A percentile compares a stretch with the other conserved stretches of the same genome.
phyloP scores from a whole-genome alignment of 139 green algal genomes.

The Choricystis sp. region DNA sequence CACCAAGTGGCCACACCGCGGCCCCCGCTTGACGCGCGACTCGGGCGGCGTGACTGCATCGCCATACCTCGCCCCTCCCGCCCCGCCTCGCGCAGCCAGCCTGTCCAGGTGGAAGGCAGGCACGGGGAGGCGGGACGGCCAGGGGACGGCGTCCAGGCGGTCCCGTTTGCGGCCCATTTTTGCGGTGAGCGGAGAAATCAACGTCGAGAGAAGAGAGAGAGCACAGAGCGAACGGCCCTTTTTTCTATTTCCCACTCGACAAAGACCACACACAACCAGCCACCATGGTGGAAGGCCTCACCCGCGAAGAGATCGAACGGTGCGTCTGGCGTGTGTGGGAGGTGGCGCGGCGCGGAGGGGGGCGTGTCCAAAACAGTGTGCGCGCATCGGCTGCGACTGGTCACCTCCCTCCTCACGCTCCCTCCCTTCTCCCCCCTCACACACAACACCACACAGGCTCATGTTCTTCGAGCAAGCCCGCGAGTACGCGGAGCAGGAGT shows the following conservation, averaged over 20 bases:
- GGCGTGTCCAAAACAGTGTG: neutral
- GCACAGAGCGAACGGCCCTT: neutral
- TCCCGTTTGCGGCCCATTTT: neutral
- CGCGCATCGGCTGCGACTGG: neutral
- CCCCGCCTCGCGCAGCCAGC: neutral
- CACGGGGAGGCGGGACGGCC: neutral
- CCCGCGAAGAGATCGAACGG: conserved; percentile 5
- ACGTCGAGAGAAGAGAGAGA: neutral
- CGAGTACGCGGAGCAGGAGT: conserved; percentile 57
- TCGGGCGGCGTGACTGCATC: too few relatives aligned
- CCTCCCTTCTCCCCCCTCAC: neutral
- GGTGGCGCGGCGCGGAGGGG: neutral
- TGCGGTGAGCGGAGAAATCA: neutral
- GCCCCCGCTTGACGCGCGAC: too few relatives aligned
- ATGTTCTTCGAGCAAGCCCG: conserved; percentile 87
- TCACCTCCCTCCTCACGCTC: neutral
- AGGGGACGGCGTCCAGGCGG: neutral
- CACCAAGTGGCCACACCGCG: neutral
- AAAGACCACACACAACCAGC: neutral
- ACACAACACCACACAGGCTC: conserved; percentile 27
- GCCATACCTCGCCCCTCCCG: neutral
- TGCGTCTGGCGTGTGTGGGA: neutral
- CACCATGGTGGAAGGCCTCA: conserved; percentile 4
- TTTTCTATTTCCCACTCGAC: neutral
- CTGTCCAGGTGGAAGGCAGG: neutral